These are phyloP conservation scores for Fomitiporia mediterranea DNA, from an alignment of 1,284 basidiomycete genomes.

Conservation along the genomic window DNA sequence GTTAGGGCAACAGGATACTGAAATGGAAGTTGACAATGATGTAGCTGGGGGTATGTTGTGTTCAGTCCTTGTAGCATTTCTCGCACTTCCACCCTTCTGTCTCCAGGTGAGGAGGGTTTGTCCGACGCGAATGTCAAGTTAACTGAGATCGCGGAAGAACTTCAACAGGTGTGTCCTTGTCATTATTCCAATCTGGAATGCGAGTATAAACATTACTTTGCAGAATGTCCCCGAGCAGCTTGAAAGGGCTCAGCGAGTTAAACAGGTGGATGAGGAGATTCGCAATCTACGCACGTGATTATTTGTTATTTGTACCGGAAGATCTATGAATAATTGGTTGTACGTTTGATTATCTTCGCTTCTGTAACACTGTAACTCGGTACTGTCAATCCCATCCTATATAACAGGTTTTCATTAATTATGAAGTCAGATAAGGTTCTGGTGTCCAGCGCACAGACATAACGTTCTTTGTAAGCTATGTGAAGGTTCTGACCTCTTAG, in stretches of 20 bases:
- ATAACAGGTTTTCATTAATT: neutral
- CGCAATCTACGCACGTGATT: conserved; percentile 5
- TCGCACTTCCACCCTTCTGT: neutral
- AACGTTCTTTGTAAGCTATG: neutral
- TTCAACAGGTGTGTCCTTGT: conserved; percentile 9
- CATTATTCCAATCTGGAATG: neutral
- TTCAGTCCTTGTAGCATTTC: neutral
- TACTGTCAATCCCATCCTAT: neutral
- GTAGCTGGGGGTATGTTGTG: neutral
- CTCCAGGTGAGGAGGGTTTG: neutral
- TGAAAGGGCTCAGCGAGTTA: conserved; percentile 15
- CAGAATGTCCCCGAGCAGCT: conserved; percentile 15
- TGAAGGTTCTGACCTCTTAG: neutral
- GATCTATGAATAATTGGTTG: no score
- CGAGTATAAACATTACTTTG: neutral
- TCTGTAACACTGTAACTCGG: neutral
- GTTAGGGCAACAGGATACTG: neutral
- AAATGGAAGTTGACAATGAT: conserved; percentile 16
- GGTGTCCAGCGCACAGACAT: no score
- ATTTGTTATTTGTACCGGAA: neutral
- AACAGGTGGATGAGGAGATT: conserved; percentile 18
- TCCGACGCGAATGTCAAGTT: neutral
- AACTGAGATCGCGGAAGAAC: conserved; percentile 1
- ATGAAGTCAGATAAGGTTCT: no score
- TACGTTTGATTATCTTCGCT: neutral